Evolutionary conservation across 176 grass and related monocot species (phyloP).

Genomic region (Oryza nivara): DNA sequence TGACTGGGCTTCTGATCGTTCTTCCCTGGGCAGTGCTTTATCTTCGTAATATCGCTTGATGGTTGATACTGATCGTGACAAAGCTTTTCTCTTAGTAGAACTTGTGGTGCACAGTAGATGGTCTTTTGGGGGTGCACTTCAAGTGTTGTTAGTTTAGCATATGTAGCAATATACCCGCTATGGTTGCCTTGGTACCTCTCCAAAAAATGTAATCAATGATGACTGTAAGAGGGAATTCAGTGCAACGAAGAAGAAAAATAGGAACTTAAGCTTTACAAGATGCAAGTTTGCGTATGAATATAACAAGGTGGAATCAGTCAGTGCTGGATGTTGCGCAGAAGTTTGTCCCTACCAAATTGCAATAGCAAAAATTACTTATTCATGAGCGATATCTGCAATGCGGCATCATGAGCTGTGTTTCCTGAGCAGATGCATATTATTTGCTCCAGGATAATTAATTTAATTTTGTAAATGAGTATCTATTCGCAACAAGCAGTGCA

Average conservation of each 20-base stretch:
- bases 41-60: neutral
- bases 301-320: neutral
- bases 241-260: neutral
- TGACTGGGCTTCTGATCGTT: constrained; percentile 17
- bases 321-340: neutral
- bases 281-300: neutral
- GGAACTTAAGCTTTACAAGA: neutral
- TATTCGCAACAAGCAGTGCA: too few relatives aligned
- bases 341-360: neutral
- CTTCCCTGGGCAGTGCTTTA: neutral
- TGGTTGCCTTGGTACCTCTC: neutral
- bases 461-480: too few relatives aligned
- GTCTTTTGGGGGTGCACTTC: neutral
- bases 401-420: neutral
- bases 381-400: neutral
- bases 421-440: neutral
- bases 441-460: too few relatives aligned
- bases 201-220: neutral
- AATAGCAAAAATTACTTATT: neutral
- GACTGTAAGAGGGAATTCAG: neutral
- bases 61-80: neutral
- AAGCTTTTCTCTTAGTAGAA: neutral
- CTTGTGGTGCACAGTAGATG: neutral
- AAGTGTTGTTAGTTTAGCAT: constrained; percentile 17
- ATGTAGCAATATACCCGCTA: neutral